Conservation (phyloP, 2,329 filamentous ascomycete species). For the Leptographium wingfieldii region DNA sequence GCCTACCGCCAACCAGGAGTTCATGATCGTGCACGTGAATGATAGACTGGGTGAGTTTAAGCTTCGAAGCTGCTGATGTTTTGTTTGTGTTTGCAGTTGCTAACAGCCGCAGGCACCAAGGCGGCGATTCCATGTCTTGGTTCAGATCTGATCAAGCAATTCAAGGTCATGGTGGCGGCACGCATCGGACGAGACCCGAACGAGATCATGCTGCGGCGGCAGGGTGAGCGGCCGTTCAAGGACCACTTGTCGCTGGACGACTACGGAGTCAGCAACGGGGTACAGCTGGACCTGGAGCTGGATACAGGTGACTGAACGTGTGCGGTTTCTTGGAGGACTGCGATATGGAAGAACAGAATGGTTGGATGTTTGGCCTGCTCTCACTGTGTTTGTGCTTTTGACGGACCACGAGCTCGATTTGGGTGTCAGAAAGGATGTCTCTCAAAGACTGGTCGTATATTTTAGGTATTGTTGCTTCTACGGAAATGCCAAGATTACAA, state of each 20-base stretch:
- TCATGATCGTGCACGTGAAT: conserved; percentile 89
- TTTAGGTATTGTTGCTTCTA: too few species aligned
- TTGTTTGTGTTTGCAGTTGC: not conserved
- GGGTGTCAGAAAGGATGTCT: not conserved
- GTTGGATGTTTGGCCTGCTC: not conserved
- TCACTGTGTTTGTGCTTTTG: not conserved
- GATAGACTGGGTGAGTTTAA: conserved; percentile 55
- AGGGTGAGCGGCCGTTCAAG: conserved; percentile 89
- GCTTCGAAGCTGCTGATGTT: not conserved
- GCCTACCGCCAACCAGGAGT: conserved; percentile 5
- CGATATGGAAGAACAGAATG: not conserved
- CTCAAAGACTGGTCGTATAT: too few species aligned
- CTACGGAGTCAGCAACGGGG: conserved; percentile 88
- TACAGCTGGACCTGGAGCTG: conserved; percentile 52
- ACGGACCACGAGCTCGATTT: not conserved
- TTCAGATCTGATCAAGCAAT: conserved; percentile 69
- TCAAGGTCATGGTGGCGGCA: conserved; percentile 86
- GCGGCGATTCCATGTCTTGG: conserved; percentile 82
- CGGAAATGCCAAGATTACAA: too few species aligned
- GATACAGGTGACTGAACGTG: conserved; percentile 45
- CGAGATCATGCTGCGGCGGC: conserved; percentile 83
- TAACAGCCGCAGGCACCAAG: conserved; percentile 50
- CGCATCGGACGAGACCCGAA: conserved; percentile 79
- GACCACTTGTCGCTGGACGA: conserved; percentile 78
- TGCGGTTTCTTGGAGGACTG: not conserved